A percentile compares a stretch with the other conserved stretches of the same genome.
phyloP scores from a whole-genome alignment of 305 asterid genomes.

The Rubia tinctorum region DNA sequence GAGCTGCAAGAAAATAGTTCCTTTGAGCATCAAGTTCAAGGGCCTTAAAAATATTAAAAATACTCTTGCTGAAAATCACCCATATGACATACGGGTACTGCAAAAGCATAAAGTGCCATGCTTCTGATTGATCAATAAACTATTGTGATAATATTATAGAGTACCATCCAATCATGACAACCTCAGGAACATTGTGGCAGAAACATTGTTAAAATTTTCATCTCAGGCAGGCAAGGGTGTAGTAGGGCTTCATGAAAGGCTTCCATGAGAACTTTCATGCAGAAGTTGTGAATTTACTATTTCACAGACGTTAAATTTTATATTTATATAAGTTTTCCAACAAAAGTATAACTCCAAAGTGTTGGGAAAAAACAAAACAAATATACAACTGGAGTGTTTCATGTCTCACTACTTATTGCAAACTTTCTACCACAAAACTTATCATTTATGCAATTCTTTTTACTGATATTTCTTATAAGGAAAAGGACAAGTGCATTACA shows the following conservation, averaged over 20 bases:
- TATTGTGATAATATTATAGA: not conserved
- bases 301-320: not conserved
- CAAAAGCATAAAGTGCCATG: not conserved
- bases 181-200: not conserved
- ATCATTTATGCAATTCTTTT: no score
- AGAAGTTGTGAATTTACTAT: not conserved
- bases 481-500: not conserved
- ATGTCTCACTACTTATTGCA: not conserved
- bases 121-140: not conserved
- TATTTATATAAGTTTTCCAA: not conserved
- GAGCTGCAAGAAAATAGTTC: constrained; percentile 45
- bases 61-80: not conserved
- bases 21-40: constrained; percentile 10
- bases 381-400: not conserved
- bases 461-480: not conserved
- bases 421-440: not conserved
- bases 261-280: not conserved
- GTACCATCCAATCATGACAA: no score
- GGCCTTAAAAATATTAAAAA: not conserved
- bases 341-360: not conserved
- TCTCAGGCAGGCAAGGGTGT: not conserved
- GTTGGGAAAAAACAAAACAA: not conserved
- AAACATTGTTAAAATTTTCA: not conserved
- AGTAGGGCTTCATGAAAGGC: not conserved
- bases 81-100: not conserved